These are phyloP conservation scores for Plectosphaerella cucumerina DNA, from an alignment of 2,329 filamentous ascomycete genomes.

Conservation along the genomic window DNA sequence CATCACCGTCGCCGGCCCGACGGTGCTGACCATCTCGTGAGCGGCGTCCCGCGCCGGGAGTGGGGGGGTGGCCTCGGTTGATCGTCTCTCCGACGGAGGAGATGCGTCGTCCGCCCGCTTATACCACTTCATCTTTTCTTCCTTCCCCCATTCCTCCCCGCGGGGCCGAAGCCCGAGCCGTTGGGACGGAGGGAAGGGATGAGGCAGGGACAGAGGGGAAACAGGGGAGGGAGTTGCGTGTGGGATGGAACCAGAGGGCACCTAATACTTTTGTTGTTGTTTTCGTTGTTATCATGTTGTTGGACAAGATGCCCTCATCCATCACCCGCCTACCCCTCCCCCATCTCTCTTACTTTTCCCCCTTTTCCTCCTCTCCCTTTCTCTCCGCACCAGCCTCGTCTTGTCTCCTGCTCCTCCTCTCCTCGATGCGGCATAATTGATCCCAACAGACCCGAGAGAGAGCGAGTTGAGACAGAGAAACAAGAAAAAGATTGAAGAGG, in stretches of 20 bases:
- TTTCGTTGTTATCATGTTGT: too few species aligned
- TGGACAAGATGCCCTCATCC: neutral
- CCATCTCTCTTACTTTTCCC: neutral
- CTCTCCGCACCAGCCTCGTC: neutral
- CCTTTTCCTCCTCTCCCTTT: neutral
- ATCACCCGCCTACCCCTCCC: neutral
- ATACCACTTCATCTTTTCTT: too few species aligned
- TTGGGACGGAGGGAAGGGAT: too few species aligned
- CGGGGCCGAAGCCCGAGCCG: too few species aligned
- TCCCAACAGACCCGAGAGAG: neutral
- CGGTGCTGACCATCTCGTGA: slow-evolving; percentile 52
- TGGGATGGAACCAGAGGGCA: too few species aligned
- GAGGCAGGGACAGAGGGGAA: too few species aligned
- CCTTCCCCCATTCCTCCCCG: too few species aligned
- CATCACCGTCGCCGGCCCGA: slow-evolving; percentile 62
- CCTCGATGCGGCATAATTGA: neutral
- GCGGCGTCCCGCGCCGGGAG: slow-evolving; percentile 2
- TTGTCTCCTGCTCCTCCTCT: neutral
- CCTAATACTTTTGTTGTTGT: too few species aligned
- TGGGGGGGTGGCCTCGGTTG: neutral
- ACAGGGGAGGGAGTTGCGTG: too few species aligned
- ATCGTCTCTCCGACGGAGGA: too few species aligned
- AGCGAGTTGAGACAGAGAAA: neutral
- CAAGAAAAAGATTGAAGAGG: neutral
- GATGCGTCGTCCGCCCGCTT: too few species aligned